Evolutionary conservation across 2,329 filamentous ascomycete species (phyloP).

Genomic region (Thielaviopsis punctulata): DNA sequence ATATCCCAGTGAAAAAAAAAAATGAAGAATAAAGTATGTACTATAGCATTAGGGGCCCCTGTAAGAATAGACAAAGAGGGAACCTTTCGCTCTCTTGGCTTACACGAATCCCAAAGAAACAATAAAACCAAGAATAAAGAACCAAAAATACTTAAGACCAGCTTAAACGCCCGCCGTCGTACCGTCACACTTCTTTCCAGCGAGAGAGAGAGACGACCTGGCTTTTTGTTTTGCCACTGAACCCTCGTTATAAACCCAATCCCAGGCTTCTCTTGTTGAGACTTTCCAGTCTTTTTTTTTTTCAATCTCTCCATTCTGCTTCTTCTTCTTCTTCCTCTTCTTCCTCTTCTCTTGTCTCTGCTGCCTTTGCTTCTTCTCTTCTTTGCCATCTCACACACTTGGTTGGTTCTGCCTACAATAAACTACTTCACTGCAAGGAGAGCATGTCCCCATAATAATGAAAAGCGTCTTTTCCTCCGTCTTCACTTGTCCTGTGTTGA

Average conservation of each 20-base stretch:
- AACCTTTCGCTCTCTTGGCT: background rate
- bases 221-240: background rate
- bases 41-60: background rate
- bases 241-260: background rate
- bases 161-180: background rate
- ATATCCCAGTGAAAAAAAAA: background rate
- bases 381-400: background rate
- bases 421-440: too few relatives aligned
- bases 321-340: background rate
- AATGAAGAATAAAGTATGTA: background rate
- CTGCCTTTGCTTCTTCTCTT: background rate
- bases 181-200: too few relatives aligned
- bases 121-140: background rate
- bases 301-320: background rate
- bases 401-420: background rate
- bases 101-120: background rate
- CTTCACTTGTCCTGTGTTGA: background rate
- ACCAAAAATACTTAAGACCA: background rate
- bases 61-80: too few relatives aligned
- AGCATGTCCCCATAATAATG: background rate
- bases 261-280: background rate
- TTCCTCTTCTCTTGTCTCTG: background rate
- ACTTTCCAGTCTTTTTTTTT: conserved; percentile 2
- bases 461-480: background rate
- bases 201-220: background rate